phyloP scores from a whole-genome alignment of 192 early-diverging fungal species.

The Umbelopsis vinacea region DNA sequence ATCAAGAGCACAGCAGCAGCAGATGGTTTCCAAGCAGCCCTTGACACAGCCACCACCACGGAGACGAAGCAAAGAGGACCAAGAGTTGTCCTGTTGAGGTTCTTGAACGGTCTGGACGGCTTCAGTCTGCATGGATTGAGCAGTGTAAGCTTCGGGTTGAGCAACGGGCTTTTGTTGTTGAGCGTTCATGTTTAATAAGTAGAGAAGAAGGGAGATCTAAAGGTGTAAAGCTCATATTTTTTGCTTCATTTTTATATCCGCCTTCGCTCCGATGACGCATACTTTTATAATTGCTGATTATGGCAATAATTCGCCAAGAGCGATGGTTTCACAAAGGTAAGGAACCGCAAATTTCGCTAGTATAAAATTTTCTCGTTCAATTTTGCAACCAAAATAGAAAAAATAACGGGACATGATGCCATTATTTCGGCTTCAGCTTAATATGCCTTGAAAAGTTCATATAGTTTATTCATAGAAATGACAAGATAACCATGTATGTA shows the following conservation, averaged over 20 bases:
- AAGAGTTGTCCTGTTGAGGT: conserved; percentile 19
- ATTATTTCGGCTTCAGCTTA: too few relatives aligned
- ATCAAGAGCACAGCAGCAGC: conserved; percentile 39
- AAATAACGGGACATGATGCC: not conserved
- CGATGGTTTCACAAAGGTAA: not conserved
- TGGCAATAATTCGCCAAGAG: conserved; percentile 4
- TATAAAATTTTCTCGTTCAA: too few relatives aligned
- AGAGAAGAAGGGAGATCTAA: not conserved
- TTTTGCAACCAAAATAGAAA: not conserved
- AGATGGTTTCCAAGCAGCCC: conserved; percentile 36
- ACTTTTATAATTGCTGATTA: not conserved
- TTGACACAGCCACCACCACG: conserved; percentile 39
- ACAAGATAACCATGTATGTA: too few relatives aligned
- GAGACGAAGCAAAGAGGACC: conserved; percentile 19
- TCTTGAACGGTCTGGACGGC: conserved; percentile 8
- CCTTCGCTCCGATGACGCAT: not conserved
- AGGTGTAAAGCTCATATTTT: not conserved
- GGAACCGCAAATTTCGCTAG: not conserved
- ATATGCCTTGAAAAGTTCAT: not conserved
- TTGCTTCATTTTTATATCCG: not conserved
- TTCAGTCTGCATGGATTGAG: conserved; percentile 16
- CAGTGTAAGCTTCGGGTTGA: conserved; percentile 11
- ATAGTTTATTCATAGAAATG: too few relatives aligned
- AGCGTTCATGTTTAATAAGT: conserved; percentile 9
- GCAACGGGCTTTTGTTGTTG: conserved; percentile 17